Conservation (phyloP, 768 basidiomycete genomes). For the button mushroom (Agaricus bisporus) region DNA sequence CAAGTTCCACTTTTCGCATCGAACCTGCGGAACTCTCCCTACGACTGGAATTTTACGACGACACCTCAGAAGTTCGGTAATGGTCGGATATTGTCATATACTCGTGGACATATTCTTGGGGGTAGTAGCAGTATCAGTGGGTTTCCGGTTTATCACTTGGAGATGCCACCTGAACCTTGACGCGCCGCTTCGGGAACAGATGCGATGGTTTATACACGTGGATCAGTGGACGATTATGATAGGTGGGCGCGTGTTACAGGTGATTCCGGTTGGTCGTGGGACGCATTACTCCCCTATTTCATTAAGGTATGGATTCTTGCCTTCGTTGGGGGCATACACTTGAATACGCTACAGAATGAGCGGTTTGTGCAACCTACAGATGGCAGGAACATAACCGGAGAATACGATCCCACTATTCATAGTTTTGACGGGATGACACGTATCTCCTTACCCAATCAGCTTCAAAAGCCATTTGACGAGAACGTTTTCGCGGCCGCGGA, state of each 20-base stretch:
- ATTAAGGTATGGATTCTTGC: slow-evolving; percentile 13
- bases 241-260: too few relatives aligned
- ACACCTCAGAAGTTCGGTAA: slow-evolving; percentile 19
- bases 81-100: slow-evolving; percentile 18
- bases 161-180: too few relatives aligned
- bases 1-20: slow-evolving; percentile 12
- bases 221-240: slow-evolving; percentile 11
- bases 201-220: slow-evolving; percentile 18
- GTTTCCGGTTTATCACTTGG: too few relatives aligned
- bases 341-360: slow-evolving; percentile 14
- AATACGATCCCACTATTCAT: slow-evolving; percentile 17
- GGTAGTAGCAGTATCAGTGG: slow-evolving; percentile 21
- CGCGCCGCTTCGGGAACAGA: neutral
- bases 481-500: slow-evolving; percentile 16
- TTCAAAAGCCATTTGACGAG: slow-evolving; percentile 12
- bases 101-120: slow-evolving; percentile 23
- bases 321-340: neutral
- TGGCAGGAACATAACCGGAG: slow-evolving; percentile 13
- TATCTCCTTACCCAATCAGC: slow-evolving; percentile 14
- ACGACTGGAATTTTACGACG: slow-evolving; percentile 26
- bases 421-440: slow-evolving; percentile 15
- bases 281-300: slow-evolving; percentile 21
- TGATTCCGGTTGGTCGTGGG: slow-evolving; percentile 26
- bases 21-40: neutral
- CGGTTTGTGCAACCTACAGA: slow-evolving; percentile 15